A percentile compares a stretch with the other conserved stretches of the same genome.
Evolutionary conservation across 2,329 filamentous ascomycete species (phyloP).

Genomic region (Cladophialophora bantiana): DNA sequence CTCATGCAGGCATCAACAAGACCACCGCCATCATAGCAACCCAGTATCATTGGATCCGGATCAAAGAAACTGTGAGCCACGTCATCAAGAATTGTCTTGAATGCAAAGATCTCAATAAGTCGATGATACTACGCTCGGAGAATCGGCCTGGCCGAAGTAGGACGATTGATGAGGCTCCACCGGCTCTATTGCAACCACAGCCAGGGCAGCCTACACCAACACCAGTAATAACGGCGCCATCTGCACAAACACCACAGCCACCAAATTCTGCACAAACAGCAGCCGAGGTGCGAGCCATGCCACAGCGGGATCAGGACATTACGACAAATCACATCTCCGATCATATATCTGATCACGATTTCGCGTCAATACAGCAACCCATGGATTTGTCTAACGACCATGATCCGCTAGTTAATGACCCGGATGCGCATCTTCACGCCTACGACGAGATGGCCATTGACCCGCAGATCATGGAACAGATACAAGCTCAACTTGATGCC

Average conservation of each 20-base stretch:
- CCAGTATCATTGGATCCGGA: constrained; percentile 95
- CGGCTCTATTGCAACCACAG: constrained; percentile 15
- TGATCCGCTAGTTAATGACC: constrained; percentile 43
- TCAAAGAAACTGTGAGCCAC: constrained; percentile 95
- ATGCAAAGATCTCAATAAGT: constrained; percentile 81
- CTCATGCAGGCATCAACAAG: constrained; percentile 96
- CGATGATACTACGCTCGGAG: constrained; percentile 49
- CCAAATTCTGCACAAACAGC: background rate
- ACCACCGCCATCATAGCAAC: constrained; percentile 94
- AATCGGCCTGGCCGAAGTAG: constrained; percentile 39
- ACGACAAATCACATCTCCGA: constrained; percentile 29
- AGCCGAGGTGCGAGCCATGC: constrained; percentile 23
- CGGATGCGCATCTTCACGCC: constrained; percentile 49
- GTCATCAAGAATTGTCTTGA: constrained; percentile 91
- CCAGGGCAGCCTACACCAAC: constrained; percentile 15
- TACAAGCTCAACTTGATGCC: constrained; percentile 44
- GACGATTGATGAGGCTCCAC: constrained; percentile 36
- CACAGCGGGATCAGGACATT: constrained; percentile 25
- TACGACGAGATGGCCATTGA: constrained; percentile 64
- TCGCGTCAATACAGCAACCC: constrained; percentile 36
- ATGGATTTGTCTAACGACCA: constrained; percentile 43
- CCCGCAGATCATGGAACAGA: constrained; percentile 66
- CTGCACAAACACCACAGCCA: constrained; percentile 2
- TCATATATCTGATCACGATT: constrained; percentile 33
- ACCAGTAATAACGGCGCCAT: background rate